Evolutionary conservation across 805 yeast species (phyloP), one percentile per base, ranked within the genome.

Genomic region (Candida verbasci): DNA sequence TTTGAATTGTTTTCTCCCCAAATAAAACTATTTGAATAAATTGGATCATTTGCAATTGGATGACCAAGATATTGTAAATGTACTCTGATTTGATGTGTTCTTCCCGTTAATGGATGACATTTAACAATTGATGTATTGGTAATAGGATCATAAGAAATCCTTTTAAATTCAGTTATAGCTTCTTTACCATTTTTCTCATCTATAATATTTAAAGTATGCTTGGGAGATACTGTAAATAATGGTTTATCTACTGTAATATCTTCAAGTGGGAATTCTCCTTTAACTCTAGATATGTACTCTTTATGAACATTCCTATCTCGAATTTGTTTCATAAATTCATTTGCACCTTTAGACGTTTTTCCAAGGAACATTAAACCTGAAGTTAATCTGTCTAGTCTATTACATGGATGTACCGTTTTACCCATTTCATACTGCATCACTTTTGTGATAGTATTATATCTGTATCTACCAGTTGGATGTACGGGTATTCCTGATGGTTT

Each of bases 401-500:
- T 89, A 53, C 96, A 87, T 11, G 72, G 62, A 53, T 88, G 96
- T 1, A 83, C 91, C 2, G 63, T 60, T 28, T 73, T 63, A 1
- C 81, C 82, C 41, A 69, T 56, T 48, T 89, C 94, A 37, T 78
- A 76, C 55, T 86, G 81, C 46, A 93, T 59, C 3, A 87, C 76
- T 55, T 80, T 82, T 9, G 94, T 85, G 15, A 86, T 74, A 0
- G 95, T 77, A 55, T 81, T 76, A 58, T 78, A 77, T 53, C 93
- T 53, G 68, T 80, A 78, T 44, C 89, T 62, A 0, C 97, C 98
- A 0, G 96, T 83, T 3, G 98, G 97, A 56, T 93, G 98, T 0
- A 86, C 95, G 0, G 98, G 97, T 2, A 93, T 72, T 0, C 98
- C 97, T 3, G 93, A 74, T 0, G 98, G 98, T 46, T 93, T 93